phyloP scores from a whole-genome alignment of 352 stramenopile species.

The Phytopythium aichiense region DNA sequence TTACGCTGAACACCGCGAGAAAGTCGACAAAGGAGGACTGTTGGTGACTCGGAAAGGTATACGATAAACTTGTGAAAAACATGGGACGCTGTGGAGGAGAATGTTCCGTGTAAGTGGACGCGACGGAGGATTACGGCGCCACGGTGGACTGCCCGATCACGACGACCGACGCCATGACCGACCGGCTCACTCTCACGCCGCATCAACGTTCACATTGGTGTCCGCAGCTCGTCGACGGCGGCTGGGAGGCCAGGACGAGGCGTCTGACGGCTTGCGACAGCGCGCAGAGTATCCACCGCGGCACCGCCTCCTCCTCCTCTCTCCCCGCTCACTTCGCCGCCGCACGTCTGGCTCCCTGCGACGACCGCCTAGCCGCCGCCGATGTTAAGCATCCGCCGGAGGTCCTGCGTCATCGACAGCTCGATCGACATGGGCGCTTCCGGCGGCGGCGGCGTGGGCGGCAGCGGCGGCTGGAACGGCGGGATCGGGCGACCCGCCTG shows the following conservation, averaged over 20 bases:
- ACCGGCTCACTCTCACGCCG: neutral
- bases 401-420: constrained; percentile 74
- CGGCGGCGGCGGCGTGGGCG: constrained; percentile 28
- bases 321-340: too few relatives aligned
- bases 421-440: constrained; percentile 49
- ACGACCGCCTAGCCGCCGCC: constrained; percentile 23
- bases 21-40: neutral
- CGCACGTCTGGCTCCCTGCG: too few relatives aligned
- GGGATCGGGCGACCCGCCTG: constrained; percentile 15
- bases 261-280: neutral
- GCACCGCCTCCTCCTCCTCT: neutral
- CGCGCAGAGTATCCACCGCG: neutral
- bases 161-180: neutral
- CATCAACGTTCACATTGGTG: neutral
- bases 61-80: neutral
- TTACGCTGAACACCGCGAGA: neutral
- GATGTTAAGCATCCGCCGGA: constrained; percentile 81
- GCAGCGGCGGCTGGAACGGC: constrained; percentile 20
- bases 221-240: too few relatives aligned
- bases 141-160: neutral
- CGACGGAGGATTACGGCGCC: neutral
- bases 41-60: neutral
- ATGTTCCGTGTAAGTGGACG: neutral
- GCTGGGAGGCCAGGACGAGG: too few relatives aligned
- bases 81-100: neutral